Evolutionary conservation across 2,329 filamentous ascomycete species (phyloP).

Genomic region (Hypoxylon sp.): DNA sequence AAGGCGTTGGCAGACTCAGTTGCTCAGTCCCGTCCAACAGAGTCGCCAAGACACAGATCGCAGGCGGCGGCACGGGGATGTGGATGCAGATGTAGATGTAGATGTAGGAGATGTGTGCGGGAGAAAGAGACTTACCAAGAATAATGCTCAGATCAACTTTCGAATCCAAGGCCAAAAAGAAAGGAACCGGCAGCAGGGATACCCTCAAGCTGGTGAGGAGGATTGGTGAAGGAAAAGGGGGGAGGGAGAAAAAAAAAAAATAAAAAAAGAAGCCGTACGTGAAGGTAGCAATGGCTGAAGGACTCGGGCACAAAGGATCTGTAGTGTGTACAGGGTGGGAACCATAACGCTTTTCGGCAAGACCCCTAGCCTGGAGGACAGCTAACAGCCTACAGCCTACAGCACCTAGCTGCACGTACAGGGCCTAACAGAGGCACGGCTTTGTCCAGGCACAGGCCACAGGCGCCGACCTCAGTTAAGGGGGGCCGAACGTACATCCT

Average conservation of each 20-base stretch:
- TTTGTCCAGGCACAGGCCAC: no score
- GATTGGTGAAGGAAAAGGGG: conserved; percentile 28
- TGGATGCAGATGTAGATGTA: no score
- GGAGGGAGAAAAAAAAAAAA: conserved; percentile 18
- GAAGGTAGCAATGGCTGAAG: conserved; percentile 17
- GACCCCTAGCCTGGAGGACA: conserved; percentile 26
- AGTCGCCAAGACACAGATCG: background rate
- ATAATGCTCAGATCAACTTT: conserved; percentile 34
- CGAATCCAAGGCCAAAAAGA: conserved; percentile 38
- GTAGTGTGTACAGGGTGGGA: conserved; percentile 21
- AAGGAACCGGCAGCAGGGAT: conserved; percentile 37
- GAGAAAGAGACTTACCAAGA: conserved; percentile 30
- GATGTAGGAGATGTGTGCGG: no score
- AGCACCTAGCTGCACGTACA: no score
- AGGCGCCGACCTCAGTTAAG: no score
- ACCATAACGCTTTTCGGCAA: conserved; percentile 34
- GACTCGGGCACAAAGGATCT: conserved; percentile 32
- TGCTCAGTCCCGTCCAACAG: conserved; percentile 11
- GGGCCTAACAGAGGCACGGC: no score
- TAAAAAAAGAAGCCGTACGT: conserved; percentile 22
- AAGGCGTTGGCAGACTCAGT: conserved; percentile 4
- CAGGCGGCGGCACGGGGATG: background rate
- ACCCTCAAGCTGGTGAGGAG: conserved; percentile 36
- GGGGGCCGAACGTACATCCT: no score
- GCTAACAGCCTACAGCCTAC: no score